Evolutionary conservation across 2,329 filamentous ascomycete species (phyloP).

Genomic region (Dactylellina leptospora): DNA sequence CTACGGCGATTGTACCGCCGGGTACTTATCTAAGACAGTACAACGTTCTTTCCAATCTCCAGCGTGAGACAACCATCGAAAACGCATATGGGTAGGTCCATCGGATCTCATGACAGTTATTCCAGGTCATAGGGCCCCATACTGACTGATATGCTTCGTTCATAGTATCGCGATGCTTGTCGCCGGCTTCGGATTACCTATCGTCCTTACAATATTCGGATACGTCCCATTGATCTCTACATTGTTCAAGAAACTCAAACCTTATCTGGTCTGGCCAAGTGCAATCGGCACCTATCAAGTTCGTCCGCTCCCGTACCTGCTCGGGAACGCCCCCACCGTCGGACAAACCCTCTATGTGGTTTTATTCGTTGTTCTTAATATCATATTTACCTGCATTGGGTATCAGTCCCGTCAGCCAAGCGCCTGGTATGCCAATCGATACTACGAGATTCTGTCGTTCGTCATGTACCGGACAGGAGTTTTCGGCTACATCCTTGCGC

Average conservation of each 20-base stretch:
- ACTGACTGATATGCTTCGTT: neutral
- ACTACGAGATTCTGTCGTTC: slow-evolving; percentile 37
- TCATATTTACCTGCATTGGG: slow-evolving; percentile 58
- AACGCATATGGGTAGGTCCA: slow-evolving; percentile 52
- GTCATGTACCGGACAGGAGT: slow-evolving; percentile 60
- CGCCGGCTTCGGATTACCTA: slow-evolving; percentile 57
- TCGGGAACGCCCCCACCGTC: slow-evolving; percentile 61
- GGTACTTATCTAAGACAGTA: slow-evolving; percentile 22
- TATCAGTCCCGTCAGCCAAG: slow-evolving; percentile 54
- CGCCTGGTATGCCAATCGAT: slow-evolving; percentile 19
- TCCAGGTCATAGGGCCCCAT: neutral
- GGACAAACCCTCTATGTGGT: slow-evolving; percentile 64
- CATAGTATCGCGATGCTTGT: slow-evolving; percentile 57
- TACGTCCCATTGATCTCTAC: slow-evolving; percentile 57
- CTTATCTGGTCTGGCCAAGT: slow-evolving; percentile 59
- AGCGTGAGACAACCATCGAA: slow-evolving; percentile 34
- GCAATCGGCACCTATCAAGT: slow-evolving; percentile 58
- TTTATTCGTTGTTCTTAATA: slow-evolving; percentile 61
- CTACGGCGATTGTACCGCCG: slow-evolving; percentile 52
- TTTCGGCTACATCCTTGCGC: slow-evolving; percentile 61
- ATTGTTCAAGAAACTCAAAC: slow-evolving; percentile 57
- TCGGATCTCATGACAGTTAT: neutral
- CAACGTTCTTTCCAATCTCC: slow-evolving; percentile 8
- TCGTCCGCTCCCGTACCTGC: slow-evolving; percentile 59
- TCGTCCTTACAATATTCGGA: slow-evolving; percentile 56